These are phyloP conservation scores for Kentomonas sorsogonicus DNA, from an alignment of 208 protist genomes.

Conservation along the genomic window DNA sequence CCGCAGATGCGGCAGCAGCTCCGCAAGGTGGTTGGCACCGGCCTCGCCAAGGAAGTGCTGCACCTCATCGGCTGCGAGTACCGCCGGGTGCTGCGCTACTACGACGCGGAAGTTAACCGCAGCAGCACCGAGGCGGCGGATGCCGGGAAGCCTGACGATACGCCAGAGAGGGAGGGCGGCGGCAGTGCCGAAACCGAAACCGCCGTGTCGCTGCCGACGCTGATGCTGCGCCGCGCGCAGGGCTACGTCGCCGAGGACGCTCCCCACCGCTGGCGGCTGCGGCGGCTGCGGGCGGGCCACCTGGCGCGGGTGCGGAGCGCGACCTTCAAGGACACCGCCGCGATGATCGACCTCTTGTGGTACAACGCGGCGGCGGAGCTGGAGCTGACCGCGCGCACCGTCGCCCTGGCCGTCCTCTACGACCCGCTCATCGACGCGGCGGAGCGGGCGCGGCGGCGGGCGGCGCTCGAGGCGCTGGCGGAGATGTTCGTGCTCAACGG, in stretches of 20 bases:
- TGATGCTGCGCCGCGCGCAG: slow-evolving; percentile 13
- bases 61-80: slow-evolving; percentile 67
- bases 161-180: background rate
- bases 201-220: slow-evolving; percentile 9
- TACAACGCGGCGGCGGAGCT: slow-evolving; percentile 62
- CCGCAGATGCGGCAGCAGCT: slow-evolving; percentile 26
- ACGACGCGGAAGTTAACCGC: slow-evolving; percentile 23
- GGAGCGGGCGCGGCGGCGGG: slow-evolving; percentile 31
- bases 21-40: slow-evolving; percentile 41
- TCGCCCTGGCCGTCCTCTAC: slow-evolving; percentile 48
- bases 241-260: slow-evolving; percentile 20
- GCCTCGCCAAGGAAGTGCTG: slow-evolving; percentile 76
- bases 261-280: slow-evolving; percentile 41
- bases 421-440: slow-evolving; percentile 29
- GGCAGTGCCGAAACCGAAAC: background rate
- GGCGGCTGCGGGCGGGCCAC: slow-evolving; percentile 27
- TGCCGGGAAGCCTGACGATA: background rate
- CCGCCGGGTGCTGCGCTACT: slow-evolving; percentile 46
- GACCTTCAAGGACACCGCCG: slow-evolving; percentile 69
- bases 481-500: slow-evolving; percentile 62
- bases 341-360: slow-evolving; percentile 81
- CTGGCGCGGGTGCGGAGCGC: slow-evolving; percentile 42
- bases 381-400: slow-evolving; percentile 54
- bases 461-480: slow-evolving; percentile 49
- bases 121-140: background rate